Evolutionary conservation across 2,329 filamentous ascomycete genomes (phyloP).

Genomic region (Fusarium sp.): DNA sequence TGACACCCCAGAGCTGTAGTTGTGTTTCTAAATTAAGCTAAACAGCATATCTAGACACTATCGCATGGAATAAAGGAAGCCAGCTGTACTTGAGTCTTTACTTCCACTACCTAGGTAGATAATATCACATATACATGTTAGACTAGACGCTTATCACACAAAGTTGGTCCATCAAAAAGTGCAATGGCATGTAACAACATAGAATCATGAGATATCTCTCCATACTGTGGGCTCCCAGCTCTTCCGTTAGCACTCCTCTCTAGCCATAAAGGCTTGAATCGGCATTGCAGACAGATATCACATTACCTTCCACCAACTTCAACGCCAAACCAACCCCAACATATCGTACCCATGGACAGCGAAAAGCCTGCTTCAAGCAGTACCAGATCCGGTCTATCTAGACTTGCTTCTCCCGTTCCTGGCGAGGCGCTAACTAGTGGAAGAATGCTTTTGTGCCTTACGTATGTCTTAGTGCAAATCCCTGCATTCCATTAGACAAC

Average conservation of each 20-base stretch:
- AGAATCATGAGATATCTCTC: neutral
- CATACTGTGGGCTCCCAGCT: neutral
- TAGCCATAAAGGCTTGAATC: neutral
- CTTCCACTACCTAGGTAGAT: too few species aligned
- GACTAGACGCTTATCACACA: too few species aligned
- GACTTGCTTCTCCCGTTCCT: slow-evolving; percentile 20
- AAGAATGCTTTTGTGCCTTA: slow-evolving; percentile 19
- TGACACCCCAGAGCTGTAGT: too few species aligned
- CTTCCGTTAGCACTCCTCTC: neutral
- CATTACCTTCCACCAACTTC: neutral
- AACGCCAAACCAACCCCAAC: neutral
- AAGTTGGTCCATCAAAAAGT: too few species aligned
- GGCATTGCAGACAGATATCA: neutral
- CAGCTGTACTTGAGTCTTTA: too few species aligned
- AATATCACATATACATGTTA: too few species aligned
- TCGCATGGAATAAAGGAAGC: too few species aligned
- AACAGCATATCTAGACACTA: too few species aligned
- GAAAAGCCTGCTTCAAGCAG: neutral
- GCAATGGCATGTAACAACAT: neutral
- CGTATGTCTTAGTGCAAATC: neutral
- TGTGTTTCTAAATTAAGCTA: too few species aligned
- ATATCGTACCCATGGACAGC: neutral
- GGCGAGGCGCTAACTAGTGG: slow-evolving; percentile 10
- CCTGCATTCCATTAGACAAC: slow-evolving; percentile 19
- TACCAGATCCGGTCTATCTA: slow-evolving; percentile 12